Evolutionary conservation across 768 basidiomycete species (phyloP), one percentile per base, ranked within the genome.

Genomic region (Epithele typhae): DNA sequence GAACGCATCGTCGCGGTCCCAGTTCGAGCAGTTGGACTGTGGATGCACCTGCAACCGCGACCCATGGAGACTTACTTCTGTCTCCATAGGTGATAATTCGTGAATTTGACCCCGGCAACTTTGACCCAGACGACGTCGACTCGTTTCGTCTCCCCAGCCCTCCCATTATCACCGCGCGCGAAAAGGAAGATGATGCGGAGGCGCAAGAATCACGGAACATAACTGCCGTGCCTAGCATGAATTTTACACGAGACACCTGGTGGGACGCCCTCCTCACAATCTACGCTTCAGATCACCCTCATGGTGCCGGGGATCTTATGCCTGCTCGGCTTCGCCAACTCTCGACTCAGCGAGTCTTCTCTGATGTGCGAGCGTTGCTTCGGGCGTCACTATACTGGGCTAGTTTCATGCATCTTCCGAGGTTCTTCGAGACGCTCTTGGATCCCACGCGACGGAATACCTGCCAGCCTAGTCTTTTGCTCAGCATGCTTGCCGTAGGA

Each of bases 221-320:
- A 17, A 46, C 48, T 18, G 25, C 67, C 27, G 76, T 78, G 50
- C 87, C 87, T 3, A 82, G 82, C 9, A 63, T 85, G 34, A 72
- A 74, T 40, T 86, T 85, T 62, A 68, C 73, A 14, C 81, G 84
- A 41, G 79, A 84, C 64, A 81, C 78, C 17, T 88, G 87, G 87
- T 90, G 84, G 81, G 87, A 88, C 58, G 77, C 75, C 6, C 69
- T 88, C 12, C 63, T 87, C 25, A 65, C 67, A 34, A 55, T 81
- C 25, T 87, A 87, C 59, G 33, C 56, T 17, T 46, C 41, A 1
- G 27, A 48, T 3, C 17, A 45, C 15, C 39, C n/a, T 3, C 22
- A 18, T 8, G 15, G n/a, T 4, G 34, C 17, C 6, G 14, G 7
- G 5, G 15, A n/a, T 2, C 7, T 21, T 3, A 27, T 55, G 27